Evolutionary conservation across 768 basidiomycete species (phyloP).

Genomic region (Cyathus striatus): DNA sequence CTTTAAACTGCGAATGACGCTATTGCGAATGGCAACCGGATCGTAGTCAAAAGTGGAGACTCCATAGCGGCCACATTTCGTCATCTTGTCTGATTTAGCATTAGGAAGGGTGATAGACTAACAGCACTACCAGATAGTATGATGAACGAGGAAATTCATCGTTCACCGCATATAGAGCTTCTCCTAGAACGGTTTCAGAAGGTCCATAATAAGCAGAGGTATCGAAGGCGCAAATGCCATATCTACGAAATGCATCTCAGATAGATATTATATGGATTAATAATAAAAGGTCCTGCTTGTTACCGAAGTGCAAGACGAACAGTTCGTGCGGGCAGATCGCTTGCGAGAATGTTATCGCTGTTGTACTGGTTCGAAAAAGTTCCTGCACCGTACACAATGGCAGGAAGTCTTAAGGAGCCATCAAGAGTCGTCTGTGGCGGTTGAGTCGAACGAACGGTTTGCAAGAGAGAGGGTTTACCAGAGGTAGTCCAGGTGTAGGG

Average conservation of each 20-base stretch:
- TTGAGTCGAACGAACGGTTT: too few species aligned
- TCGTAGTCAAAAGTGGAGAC: slow-evolving; percentile 67
- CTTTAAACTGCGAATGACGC: slow-evolving; percentile 59
- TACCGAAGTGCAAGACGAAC: slow-evolving; percentile 76
- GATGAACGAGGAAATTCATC: slow-evolving; percentile 73
- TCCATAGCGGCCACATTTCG: slow-evolving; percentile 83
- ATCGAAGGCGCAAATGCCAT: slow-evolving; percentile 79
- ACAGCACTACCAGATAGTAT: slow-evolving; percentile 59
- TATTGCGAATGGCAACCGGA: slow-evolving; percentile 57
- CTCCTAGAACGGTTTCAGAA: slow-evolving; percentile 75
- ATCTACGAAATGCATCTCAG: slow-evolving; percentile 34
- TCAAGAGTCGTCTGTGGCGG: slow-evolving; percentile 29
- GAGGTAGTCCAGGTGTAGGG: slow-evolving; percentile 28
- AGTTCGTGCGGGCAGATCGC: slow-evolving; percentile 55
- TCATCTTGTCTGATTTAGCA: slow-evolving; percentile 46
- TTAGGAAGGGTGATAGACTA: neutral
- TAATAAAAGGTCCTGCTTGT: slow-evolving; percentile 6
- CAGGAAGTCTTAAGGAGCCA: slow-evolving; percentile 32
- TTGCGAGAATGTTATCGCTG: slow-evolving; percentile 47
- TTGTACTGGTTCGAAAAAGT: slow-evolving; percentile 69
- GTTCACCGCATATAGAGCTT: slow-evolving; percentile 51
- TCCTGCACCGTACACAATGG: slow-evolving; percentile 68
- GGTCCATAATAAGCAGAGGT: slow-evolving; percentile 78
- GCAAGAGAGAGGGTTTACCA: too few species aligned
- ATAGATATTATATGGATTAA: slow-evolving; percentile 6